Evolutionary conservation across 345 rosid species (phyloP), one percentile per base, ranked within the genome.

Genomic region (Syzygium grande): DNA sequence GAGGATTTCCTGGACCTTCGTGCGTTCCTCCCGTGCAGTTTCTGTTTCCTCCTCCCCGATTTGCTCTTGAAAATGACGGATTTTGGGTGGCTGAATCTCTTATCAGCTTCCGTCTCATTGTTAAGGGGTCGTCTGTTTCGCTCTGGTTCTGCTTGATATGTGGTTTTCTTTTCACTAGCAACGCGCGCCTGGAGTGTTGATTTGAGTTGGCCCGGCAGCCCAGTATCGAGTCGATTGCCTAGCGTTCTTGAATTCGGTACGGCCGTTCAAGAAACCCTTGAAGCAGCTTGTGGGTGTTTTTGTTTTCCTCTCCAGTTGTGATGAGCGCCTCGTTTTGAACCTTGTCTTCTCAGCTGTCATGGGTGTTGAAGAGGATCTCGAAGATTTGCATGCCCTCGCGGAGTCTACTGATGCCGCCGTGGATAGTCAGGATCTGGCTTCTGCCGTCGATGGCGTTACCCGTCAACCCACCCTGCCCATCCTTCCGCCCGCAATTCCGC

Each of bases 341-440:
- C 46, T 34, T 34, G 6, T 34, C 6, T 73, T 34, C 22, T 53
- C 61, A 89, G 93, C 91, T 85, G 84, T 86, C 87, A 97, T 97
- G 99, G 95, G 89, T 52, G 90, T 92, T n/a, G 95, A 93, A 59
- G 96, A 95, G 84, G 96, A 95, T 88, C 90, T 88, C 65, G 86
- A 78, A 11, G 85, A 91, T 41, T 90, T 92, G 85, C 84, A 90
- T 85, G 87, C 92, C 52, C 88, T 88, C 11, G 89, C 90, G 30
- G 92, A 89, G 87, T 56, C 94, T 80, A 87, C 95, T 49, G 73
- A 78, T 83, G 89, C 92, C 56, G 87, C 88, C 6, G 68, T 85
- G 17, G 91, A 91, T 84, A 80, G 84, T 90, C 92, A 92, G 38
- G 38, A 2, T 34, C 68, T 88, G 83, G 90, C 86, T 22, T 86